Evolutionary conservation across 257 asterid genomes (phyloP).

Genomic region (Solanum lycopersicoides): DNA sequence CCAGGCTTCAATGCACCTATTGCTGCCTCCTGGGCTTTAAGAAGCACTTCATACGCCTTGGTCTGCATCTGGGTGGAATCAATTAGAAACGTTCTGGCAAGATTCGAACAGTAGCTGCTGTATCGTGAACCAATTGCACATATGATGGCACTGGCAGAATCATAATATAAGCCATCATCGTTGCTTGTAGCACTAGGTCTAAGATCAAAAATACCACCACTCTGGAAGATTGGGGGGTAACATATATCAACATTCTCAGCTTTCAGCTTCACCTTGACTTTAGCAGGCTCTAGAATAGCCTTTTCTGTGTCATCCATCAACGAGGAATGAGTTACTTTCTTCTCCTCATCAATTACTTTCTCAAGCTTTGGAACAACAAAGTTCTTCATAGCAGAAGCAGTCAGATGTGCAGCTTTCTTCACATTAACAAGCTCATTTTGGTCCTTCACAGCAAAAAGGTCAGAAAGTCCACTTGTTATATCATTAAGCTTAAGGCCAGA

Average conservation of each 20-base stretch:
- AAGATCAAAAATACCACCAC: constrained; percentile 19
- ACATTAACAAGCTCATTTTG: constrained; percentile 12
- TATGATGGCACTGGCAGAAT: constrained; percentile 19
- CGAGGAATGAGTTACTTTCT: constrained; percentile 50
- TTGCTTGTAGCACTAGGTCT: constrained; percentile 22
- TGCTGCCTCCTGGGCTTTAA: constrained; percentile 13
- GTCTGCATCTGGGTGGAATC: constrained; percentile 14
- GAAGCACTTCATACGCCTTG: constrained; percentile 18
- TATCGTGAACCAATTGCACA: constrained; percentile 21
- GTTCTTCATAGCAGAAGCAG: constrained; percentile 19
- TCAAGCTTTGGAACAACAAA: constrained; percentile 22
- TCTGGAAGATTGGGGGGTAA: constrained; percentile 78
- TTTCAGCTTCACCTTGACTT: constrained; percentile 54
- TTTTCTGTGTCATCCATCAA: constrained; percentile 71
- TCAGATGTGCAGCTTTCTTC: constrained; percentile 19
- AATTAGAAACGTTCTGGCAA: constrained; percentile 15
- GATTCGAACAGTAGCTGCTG: constrained; percentile 19
- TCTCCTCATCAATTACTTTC: constrained; percentile 58
- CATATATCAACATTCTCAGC: constrained; percentile 78
- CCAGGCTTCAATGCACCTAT: constrained; percentile 12
- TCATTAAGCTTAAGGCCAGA: constrained; percentile 7
- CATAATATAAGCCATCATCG: constrained; percentile 10
- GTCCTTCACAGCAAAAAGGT: constrained; percentile 20
- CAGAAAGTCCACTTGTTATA: constrained; percentile 10
- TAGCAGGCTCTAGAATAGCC: constrained; percentile 53